Evolutionary conservation across 306 rosid species (phyloP).

Genomic region (Gastrolobium villosum): DNA sequence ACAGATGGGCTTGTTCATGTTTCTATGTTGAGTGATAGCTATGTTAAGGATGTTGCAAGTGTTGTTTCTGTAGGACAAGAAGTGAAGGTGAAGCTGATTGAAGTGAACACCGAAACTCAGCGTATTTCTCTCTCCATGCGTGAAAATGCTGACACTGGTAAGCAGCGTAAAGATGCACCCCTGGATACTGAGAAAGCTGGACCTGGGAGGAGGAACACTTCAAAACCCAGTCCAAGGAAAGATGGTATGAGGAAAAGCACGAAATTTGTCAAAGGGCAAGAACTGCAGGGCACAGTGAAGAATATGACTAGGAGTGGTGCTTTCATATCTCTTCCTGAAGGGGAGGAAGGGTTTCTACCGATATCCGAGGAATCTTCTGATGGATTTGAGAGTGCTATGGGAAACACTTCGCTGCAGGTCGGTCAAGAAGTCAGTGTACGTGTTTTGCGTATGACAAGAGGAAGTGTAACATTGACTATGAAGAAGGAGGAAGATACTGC

Average conservation of each 20-base stretch:
- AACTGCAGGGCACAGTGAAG: constrained; percentile 87
- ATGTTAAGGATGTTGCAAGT: constrained; percentile 83
- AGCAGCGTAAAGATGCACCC: constrained; percentile 68
- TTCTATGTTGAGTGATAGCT: constrained; percentile 88
- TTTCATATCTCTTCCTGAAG: constrained; percentile 93
- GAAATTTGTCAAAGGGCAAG: constrained; percentile 81
- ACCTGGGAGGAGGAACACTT: constrained; percentile 65
- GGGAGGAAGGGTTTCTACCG: constrained; percentile 98
- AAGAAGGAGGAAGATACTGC: constrained; percentile 78
- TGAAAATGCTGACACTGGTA: constrained; percentile 62
- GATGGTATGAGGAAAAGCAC: constrained; percentile 64
- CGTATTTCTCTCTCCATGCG: constrained; percentile 98
- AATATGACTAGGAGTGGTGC: constrained; percentile 83
- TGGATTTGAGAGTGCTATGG: constrained; percentile 81
- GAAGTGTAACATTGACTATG: constrained; percentile 93
- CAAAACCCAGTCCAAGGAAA: constrained; percentile 67
- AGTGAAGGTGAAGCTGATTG: constrained; percentile 90
- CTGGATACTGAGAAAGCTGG: constrained; percentile 61
- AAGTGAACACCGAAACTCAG: constrained; percentile 77
- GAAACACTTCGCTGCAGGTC: constrained; percentile 72
- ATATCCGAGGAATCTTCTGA: constrained; percentile 75
- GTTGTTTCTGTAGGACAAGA: constrained; percentile 98
- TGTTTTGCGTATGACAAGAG: constrained; percentile 84
- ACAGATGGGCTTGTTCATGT: constrained; percentile 97
- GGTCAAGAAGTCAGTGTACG: constrained; percentile 90